These are phyloP conservation scores for Rhodotorula kratochvilovae DNA, from an alignment of 768 basidiomycete genomes.

Conservation along the genomic window DNA sequence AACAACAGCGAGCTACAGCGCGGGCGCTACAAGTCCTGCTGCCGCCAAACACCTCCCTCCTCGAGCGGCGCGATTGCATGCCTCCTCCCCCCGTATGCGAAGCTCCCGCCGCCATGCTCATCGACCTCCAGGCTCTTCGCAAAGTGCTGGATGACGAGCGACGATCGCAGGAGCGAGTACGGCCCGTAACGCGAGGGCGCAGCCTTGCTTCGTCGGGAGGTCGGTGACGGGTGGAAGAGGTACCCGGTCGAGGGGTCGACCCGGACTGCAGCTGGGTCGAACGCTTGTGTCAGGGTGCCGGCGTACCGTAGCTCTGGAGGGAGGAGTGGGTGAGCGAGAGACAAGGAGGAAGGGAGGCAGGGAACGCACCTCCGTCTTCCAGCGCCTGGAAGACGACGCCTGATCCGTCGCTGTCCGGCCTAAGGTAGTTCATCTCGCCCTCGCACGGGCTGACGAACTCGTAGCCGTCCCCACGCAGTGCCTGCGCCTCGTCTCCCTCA, in stretches of 20 bases:
- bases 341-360: not conserved
- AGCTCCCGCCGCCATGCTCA: not conserved
- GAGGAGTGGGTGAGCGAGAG: not conserved
- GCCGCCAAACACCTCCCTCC: constrained; percentile 15
- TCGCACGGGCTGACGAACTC: constrained; percentile 30
- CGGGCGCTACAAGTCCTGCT: not conserved
- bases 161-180: constrained; percentile 34
- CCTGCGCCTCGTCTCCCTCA: constrained; percentile 1
- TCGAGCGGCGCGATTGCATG: not conserved
- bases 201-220: not conserved
- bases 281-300: constrained; percentile 14
- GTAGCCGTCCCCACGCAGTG: constrained; percentile 21
- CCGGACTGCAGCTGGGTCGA: constrained; percentile 19
- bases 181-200: constrained; percentile 20
- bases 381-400: constrained; percentile 37
- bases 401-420: constrained; percentile 20
- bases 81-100: constrained; percentile 7
- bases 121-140: constrained; percentile 21
- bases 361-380: constrained; percentile 4
- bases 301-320: constrained; percentile 29
- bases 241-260: constrained; percentile 26
- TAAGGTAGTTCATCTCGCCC: constrained; percentile 34
- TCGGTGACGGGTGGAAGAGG: constrained; percentile 38
- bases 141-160: constrained; percentile 28
- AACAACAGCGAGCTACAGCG: not conserved